Evolutionary conservation across 106 monocot genomes (phyloP), one percentile per base, ranked within the genome.

Genomic region (Phalaenopsis equestris): DNA sequence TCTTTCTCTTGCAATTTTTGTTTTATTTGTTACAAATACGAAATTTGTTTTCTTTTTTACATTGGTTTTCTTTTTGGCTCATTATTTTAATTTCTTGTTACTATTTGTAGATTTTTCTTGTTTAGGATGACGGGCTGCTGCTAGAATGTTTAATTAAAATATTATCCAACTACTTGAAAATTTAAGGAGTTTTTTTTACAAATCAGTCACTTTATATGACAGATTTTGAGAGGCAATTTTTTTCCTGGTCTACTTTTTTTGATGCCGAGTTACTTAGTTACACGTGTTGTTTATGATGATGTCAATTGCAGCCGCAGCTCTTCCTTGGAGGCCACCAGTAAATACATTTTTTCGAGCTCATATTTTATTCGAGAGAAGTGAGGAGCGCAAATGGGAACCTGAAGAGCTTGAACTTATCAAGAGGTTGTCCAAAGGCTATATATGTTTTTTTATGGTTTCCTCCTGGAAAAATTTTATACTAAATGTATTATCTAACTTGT

Each of bases 351-450:
- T 14, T 1, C 24, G 77, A 30, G 77, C 36, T 55, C 77, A 55
- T 55, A 1, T 21, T 77, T 52, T 77, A 55, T 77, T 24, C 55
- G 52, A 77, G 52, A 77, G 52, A 37, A 49, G 77, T 36, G 55
- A 49, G 2, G 45, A 36, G 23, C 21, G 77, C n/a, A 77, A 52
- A 55, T 77, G 77, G 77, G 36, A 52, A 24, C 77, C 77, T 77
- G 77, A 77, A 52, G 52, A 77, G 55, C 42, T n/a, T 55, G 77
- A 77, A 55, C 52, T 55, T 77, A 10, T 77, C 77, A 47, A 55
- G 12, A 77, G 77, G 77, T 77, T 70, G 38, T n/a, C 61, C 61
- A 61, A 21, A n/a, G 4, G n/a, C 19, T 21, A 23, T 21, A 21
- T 61, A 24, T 6, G n/a, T 65, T 65, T 65, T 65, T 6, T 38